phyloP scores from a whole-genome alignment of 75 land plant genomes.

The Chamaecyparis obtusa region DNA sequence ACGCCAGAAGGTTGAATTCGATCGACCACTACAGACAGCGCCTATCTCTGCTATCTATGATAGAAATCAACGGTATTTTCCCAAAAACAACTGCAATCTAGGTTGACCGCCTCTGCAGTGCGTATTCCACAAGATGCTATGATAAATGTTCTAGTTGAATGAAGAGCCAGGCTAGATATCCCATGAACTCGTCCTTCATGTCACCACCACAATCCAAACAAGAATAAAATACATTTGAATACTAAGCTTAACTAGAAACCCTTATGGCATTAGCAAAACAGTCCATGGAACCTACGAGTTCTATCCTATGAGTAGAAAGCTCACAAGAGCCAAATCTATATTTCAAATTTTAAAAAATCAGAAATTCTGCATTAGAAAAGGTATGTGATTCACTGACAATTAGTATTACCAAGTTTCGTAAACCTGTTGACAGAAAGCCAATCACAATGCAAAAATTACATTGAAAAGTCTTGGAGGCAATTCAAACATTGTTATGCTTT shows the following conservation, averaged over 20 bases:
- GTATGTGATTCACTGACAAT: not conserved
- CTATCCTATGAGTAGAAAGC: not conserved
- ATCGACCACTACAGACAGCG: too few relatives aligned
- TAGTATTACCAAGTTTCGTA: not conserved
- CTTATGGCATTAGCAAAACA: not conserved
- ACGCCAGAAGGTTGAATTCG: too few relatives aligned
- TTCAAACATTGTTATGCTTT: not conserved
- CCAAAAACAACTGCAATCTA: too few relatives aligned
- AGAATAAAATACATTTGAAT: not conserved
- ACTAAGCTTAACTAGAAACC: not conserved
- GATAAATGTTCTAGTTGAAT: constrained; percentile 60
- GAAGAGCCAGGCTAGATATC: constrained; percentile 77
- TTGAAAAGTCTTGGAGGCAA: not conserved
- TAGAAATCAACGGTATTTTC: too few relatives aligned
- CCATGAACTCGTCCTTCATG: constrained; percentile 76
- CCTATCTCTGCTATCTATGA: too few relatives aligned
- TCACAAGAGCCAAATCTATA: not conserved
- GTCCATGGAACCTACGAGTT: not conserved
- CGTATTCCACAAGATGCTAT: constrained; percentile 88
- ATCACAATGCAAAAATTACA: not conserved
- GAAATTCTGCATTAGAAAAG: not conserved
- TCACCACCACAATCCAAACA: not conserved
- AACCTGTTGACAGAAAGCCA: not conserved
- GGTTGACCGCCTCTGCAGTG: too few relatives aligned
- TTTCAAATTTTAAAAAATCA: not conserved